Conservation (phyloP, 2,329 filamentous ascomycete species). For the Diaporthe aspalathi region DNA sequence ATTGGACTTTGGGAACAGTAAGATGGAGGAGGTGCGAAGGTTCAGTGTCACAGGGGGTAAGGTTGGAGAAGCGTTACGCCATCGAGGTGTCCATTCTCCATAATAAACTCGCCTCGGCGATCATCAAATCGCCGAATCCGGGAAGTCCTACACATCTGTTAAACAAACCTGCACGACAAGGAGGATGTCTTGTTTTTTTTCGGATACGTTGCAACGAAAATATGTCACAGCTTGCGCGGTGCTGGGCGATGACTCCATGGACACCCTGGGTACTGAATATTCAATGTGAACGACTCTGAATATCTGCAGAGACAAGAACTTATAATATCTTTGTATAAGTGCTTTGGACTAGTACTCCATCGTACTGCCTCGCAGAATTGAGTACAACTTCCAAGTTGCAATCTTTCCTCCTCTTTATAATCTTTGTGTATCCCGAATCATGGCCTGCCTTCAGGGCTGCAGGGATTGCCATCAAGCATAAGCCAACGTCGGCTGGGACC, state of each 20-base stretch:
- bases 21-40: constrained; percentile 15
- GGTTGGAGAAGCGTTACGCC: constrained; percentile 23
- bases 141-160: not conserved
- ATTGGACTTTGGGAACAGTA: not conserved
- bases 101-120: constrained; percentile 25
- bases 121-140: constrained; percentile 19
- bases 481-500: not conserved
- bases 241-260: no score
- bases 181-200: not conserved
- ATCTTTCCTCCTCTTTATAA: no score
- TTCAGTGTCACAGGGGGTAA: not conserved
- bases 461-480: not conserved
- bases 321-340: no score
- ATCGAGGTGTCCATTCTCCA: constrained; percentile 20
- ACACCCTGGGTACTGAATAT: not conserved
- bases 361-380: no score
- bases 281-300: not conserved
- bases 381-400: no score
- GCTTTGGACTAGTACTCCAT: no score
- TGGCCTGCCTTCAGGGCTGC: not conserved
- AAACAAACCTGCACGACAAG: not conserved
- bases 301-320: not conserved
- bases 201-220: not conserved
- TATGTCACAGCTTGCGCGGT: not conserved
- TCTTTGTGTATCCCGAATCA: not conserved